These are phyloP conservation scores for Pyricularia sp. DNA, from an alignment of 2,329 filamentous ascomycete species.

Conservation along the genomic window DNA sequence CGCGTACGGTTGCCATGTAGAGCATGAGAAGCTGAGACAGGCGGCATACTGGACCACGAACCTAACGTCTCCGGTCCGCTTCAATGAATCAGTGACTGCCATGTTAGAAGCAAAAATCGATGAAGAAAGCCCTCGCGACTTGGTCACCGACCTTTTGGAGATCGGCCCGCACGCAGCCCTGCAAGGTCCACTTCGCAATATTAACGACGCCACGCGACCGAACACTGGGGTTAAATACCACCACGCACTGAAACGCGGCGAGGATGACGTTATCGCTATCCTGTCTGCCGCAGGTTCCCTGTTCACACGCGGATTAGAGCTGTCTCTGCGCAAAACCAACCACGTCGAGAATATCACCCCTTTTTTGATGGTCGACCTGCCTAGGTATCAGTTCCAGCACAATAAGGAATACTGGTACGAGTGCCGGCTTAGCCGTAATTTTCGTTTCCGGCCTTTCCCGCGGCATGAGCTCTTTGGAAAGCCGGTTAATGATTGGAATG, in stretches of 20 bases:
- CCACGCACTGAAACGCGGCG: neutral
- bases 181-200: slow-evolving; percentile 25
- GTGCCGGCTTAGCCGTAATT: slow-evolving; percentile 32
- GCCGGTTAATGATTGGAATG: slow-evolving; percentile 27
- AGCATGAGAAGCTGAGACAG: slow-evolving; percentile 7
- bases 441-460: slow-evolving; percentile 32
- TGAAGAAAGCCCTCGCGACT: slow-evolving; percentile 6
- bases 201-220: slow-evolving; percentile 5
- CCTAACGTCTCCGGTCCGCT: slow-evolving; percentile 33
- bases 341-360: slow-evolving; percentile 4
- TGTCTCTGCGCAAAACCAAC: neutral
- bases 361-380: slow-evolving; percentile 6
- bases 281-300: neutral
- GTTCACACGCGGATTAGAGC: neutral
- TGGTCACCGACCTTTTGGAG: slow-evolving; percentile 28
- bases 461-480: slow-evolving; percentile 43
- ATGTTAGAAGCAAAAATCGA: slow-evolving; percentile 15
- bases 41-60: slow-evolving; percentile 36
- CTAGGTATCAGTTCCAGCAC: slow-evolving; percentile 16
- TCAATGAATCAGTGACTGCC: slow-evolving; percentile 26
- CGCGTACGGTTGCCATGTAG: slow-evolving; percentile 6
- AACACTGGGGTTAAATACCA: neutral
- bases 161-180: slow-evolving; percentile 28
- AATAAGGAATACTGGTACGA: slow-evolving; percentile 42
- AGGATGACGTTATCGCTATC: neutral